Evolutionary conservation across 2,329 filamentous ascomycete species (phyloP).

Genomic region (Pezizomycotina sp.): DNA sequence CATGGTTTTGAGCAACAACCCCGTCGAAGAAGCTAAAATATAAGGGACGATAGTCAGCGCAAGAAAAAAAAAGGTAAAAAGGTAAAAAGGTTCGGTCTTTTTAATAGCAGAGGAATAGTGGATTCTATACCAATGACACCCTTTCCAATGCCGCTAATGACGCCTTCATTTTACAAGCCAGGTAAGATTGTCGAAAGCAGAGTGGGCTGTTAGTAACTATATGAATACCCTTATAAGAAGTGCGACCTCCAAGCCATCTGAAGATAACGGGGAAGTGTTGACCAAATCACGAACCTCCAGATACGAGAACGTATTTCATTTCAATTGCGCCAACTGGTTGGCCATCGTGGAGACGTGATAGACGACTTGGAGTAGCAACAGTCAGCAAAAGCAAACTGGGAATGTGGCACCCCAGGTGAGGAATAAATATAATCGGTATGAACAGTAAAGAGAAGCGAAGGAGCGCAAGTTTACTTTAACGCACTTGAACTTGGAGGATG

Average conservation of each 20-base stretch:
- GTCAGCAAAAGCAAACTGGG: no score
- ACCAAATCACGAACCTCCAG: slow-evolving; percentile 45
- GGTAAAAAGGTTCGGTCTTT: slow-evolving; percentile 1
- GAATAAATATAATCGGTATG: no score
- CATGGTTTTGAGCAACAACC: slow-evolving; percentile 62
- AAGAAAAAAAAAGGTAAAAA: not conserved
- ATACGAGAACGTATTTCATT: slow-evolving; percentile 72
- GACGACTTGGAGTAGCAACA: no score
- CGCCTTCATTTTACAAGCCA: slow-evolving; percentile 30
- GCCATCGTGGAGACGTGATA: no score
- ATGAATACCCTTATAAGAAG: slow-evolving; percentile 18
- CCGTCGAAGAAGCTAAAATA: slow-evolving; percentile 47
- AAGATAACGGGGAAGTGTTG: not conserved
- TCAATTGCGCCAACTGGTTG: no score
- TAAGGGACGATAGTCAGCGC: slow-evolving; percentile 20
- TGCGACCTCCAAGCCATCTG: not conserved
- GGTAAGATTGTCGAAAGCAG: slow-evolving; percentile 36
- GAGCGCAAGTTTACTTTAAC: no score
- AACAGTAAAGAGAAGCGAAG: no score
- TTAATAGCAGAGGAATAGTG: slow-evolving; percentile 1
- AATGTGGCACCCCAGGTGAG: no score
- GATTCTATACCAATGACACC: slow-evolving; percentile 48
- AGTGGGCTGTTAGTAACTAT: slow-evolving; percentile 27
- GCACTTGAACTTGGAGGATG: no score
- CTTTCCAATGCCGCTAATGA: slow-evolving; percentile 45